These are phyloP conservation scores for Lodderomyces margitis DNA, from an alignment of 1,139 yeast species.

Conservation along the genomic window DNA sequence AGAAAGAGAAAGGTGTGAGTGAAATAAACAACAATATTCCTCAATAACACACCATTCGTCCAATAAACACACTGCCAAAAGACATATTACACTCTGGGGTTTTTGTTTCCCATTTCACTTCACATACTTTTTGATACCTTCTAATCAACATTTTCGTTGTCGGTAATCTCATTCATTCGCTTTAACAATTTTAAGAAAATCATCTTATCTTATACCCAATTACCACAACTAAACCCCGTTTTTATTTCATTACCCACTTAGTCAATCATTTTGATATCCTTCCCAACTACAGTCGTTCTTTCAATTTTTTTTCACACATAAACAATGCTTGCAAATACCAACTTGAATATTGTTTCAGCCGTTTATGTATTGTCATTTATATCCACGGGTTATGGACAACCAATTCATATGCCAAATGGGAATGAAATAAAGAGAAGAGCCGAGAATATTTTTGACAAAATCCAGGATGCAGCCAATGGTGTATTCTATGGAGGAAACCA, in stretches of 20 bases:
- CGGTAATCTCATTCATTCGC: slow-evolving; percentile 2
- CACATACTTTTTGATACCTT: not conserved
- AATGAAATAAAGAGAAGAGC: slow-evolving; percentile 3
- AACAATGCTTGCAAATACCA: slow-evolving; percentile 11
- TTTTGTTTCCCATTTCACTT: slow-evolving; percentile 1
- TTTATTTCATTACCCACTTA: slow-evolving; percentile 2
- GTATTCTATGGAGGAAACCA: not conserved
- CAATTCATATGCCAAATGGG: slow-evolving; percentile 1
- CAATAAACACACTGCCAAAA: too few relatives aligned
- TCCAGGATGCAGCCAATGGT: slow-evolving; percentile 3
- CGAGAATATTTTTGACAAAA: not conserved
- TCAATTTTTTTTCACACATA: slow-evolving; percentile 1
- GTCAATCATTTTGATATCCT: slow-evolving; percentile 2
- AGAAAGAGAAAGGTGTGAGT: too few relatives aligned
- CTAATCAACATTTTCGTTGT: too few relatives aligned
- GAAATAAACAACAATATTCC: too few relatives aligned
- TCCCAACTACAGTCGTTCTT: slow-evolving; percentile 15
- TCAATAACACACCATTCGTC: too few relatives aligned
- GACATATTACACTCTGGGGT: too few relatives aligned
- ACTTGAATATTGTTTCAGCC: slow-evolving; percentile 12
- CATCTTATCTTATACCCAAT: not conserved
- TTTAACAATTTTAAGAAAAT: not conserved
- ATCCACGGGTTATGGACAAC: slow-evolving; percentile 6
- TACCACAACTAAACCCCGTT: not conserved
- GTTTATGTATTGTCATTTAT: slow-evolving; percentile 12